A percentile compares a stretch with the other conserved stretches of the same genome.
These are phyloP conservation scores for Citrus maxima DNA, from an alignment of 345 rosid species.

Conservation along the genomic window DNA sequence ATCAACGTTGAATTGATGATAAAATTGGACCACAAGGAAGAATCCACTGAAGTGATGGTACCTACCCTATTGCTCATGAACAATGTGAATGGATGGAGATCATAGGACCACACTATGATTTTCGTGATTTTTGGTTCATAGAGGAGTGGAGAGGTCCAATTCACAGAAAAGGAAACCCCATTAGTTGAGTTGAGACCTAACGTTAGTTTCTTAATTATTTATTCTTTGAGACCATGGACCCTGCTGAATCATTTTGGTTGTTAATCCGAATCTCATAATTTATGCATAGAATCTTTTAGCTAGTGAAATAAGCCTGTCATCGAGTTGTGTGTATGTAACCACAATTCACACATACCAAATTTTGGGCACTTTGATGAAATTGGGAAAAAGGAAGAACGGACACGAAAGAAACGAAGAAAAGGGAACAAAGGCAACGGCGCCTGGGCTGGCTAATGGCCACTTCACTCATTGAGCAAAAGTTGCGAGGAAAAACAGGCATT, in stretches of 20 bases:
- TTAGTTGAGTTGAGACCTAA: neutral
- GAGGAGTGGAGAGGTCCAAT: neutral
- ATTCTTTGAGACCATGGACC: neutral
- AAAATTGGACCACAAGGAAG: neutral
- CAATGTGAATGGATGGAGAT: neutral
- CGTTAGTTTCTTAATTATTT: neutral
- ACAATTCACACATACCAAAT: too few species aligned
- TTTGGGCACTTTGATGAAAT: neutral
- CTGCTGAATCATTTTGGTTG: neutral
- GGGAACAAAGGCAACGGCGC: neutral
- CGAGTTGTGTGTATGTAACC: neutral
- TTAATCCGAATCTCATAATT: neutral
- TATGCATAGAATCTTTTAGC: neutral
- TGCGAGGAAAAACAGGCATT: slow-evolving; percentile 12
- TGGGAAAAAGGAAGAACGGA: neutral
- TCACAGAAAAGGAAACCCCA: neutral
- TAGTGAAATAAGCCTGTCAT: neutral
- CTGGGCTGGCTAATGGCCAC: neutral
- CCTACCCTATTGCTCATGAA: neutral
- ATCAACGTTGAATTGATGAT: neutral
- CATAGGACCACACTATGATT: slow-evolving; percentile 10
- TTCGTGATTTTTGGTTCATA: neutral
- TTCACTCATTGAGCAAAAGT: slow-evolving; percentile 12
- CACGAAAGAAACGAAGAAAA: neutral
- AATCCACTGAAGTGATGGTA: neutral